phyloP scores from a whole-genome alignment of 2,329 filamentous ascomycete species.

The Alternaria incomplexa region DNA sequence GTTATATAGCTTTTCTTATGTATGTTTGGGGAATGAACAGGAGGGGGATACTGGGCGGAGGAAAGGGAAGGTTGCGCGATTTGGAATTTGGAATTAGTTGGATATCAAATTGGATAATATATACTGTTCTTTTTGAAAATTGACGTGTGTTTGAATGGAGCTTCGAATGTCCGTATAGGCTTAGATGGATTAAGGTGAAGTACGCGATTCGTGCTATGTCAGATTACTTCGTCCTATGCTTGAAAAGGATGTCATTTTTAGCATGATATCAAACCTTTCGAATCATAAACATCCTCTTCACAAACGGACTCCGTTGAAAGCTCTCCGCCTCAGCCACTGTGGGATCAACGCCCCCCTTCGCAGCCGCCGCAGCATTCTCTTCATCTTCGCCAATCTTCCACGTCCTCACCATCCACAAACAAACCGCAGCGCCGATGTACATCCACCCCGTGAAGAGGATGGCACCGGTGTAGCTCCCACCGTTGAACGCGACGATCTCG shows the following conservation, averaged over 20 bases:
- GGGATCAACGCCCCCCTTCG: conserved; percentile 28
- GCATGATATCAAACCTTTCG: conserved; percentile 29
- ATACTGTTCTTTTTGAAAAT: not conserved
- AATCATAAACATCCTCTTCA: conserved; percentile 41
- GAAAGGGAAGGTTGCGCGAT: not conserved
- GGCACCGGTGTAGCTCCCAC: conserved; percentile 61
- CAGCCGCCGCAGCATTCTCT: conserved; percentile 42
- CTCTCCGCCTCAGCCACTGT: conserved; percentile 26
- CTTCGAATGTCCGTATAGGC: no score
- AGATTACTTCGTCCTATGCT: not conserved
- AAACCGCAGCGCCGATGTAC: conserved; percentile 64
- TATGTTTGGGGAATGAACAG: not conserved
- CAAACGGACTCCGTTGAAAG: conserved; percentile 31
- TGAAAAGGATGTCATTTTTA: not conserved
- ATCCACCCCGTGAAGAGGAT: conserved; percentile 68
- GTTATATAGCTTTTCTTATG: not conserved
- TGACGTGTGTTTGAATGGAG: no score
- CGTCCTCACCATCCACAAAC: conserved; percentile 61
- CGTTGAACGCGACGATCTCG: conserved; percentile 57
- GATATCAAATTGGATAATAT: not conserved
- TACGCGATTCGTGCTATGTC: no score
- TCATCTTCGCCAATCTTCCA: conserved; percentile 67
- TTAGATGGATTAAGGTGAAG: no score
- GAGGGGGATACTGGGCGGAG: not conserved
- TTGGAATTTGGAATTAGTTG: not conserved